Conservation (phyloP, 192 early-diverging fungal species). For the Diversispora eburnea region DNA sequence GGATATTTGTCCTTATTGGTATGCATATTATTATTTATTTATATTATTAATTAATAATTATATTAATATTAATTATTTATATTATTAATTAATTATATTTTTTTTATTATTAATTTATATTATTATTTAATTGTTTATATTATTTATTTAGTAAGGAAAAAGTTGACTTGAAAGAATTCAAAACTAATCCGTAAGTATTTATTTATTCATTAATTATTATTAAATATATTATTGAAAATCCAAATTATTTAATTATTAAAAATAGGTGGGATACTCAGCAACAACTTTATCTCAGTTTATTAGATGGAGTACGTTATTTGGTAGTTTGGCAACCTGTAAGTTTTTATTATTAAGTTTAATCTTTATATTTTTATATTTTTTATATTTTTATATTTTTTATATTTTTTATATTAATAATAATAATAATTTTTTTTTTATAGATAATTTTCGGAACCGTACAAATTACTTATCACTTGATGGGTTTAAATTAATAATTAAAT, state of each 20-base stretch:
- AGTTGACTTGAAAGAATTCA: conserved; percentile 57
- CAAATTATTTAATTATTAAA: conserved; percentile 3
- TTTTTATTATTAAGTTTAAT: neutral
- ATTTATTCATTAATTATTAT: neutral
- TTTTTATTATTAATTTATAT: neutral
- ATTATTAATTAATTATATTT: neutral
- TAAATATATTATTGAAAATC: neutral
- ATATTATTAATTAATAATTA: neutral
- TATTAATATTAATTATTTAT: neutral
- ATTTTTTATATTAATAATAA: too few relatives aligned
- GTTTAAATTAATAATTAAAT: too few relatives aligned
- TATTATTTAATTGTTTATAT: too few relatives aligned
- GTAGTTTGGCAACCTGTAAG: conserved; percentile 53
- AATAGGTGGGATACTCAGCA: conserved; percentile 60
- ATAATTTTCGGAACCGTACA: too few relatives aligned
- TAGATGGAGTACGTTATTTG: conserved; percentile 56
- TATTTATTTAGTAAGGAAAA: conserved; percentile 51
- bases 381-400: too few relatives aligned
- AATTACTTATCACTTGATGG: too few relatives aligned
- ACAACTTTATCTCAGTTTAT: conserved; percentile 56
- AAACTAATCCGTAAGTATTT: conserved; percentile 53
- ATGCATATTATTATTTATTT: conserved; percentile 16
- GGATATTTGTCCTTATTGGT: conserved; percentile 63
- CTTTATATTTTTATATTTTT: too few relatives aligned
- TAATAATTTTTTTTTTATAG: too few relatives aligned